Conservation (phyloP, 306 rosid genomes). For the Dryas drummondii region DNA sequence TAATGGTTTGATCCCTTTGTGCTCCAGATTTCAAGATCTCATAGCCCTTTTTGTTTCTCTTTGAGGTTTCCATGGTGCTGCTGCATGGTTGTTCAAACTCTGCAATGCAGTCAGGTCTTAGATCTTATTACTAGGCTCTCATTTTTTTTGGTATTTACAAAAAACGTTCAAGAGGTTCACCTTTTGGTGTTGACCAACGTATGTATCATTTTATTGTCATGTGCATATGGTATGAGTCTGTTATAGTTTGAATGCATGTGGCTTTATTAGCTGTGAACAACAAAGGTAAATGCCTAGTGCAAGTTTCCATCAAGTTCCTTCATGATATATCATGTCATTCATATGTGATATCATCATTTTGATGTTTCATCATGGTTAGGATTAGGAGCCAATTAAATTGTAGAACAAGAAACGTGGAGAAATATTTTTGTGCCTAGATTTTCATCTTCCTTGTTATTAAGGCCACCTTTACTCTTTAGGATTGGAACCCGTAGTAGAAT, state of each 20-base stretch:
- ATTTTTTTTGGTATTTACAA: background rate
- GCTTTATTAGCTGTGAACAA: background rate
- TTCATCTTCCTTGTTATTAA: background rate
- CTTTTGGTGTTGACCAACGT: background rate
- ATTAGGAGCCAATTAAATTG: background rate
- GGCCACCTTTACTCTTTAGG: background rate
- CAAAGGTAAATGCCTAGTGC: background rate
- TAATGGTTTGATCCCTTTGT: background rate
- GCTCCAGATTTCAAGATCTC: background rate
- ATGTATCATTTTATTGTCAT: too few species aligned
- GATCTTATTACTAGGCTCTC: background rate
- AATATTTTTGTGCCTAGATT: background rate
- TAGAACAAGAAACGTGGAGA: background rate
- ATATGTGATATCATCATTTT: background rate
- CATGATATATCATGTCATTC: background rate
- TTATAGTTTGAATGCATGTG: background rate
- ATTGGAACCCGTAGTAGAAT: too few species aligned
- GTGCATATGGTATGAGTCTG: too few species aligned
- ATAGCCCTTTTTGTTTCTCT: background rate
- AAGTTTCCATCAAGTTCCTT: background rate
- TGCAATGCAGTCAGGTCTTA: background rate
- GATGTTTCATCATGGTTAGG: background rate
- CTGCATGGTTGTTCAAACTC: background rate
- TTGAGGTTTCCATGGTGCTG: background rate
- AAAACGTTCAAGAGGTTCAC: background rate